Evolutionary conservation across 164 flowering plant species (phyloP), one percentile per base, ranked within the genome.

Genomic region (Kalanchoe fedtschenkoi): DNA sequence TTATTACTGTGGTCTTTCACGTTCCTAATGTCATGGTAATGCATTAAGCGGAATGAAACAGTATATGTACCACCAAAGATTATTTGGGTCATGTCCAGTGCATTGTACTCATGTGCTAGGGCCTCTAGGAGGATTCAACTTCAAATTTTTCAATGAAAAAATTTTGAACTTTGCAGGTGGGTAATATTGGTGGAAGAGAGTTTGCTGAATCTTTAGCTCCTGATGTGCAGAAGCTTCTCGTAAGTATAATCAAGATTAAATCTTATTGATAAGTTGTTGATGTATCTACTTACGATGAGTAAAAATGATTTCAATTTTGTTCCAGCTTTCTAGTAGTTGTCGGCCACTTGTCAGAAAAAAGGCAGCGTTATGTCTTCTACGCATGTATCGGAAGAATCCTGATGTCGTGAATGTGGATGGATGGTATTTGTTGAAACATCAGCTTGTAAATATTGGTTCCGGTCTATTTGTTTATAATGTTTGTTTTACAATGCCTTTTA

Each of bases 381-480:
- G 97, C 32, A 75, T 95, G 79, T 95, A 69, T 55, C 76, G 99
- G 72, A 91, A 95, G 76, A 95, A 89, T 71, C 96, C 99, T 47
- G 99, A 95, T 79, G 99, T 87, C 66, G 95, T 95, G 47, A 95
- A 87, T 72, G 83, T 91, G 46, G 99, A 95, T 83, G 97, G 99
- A 65, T 91, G 99, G 99, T 85, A 81, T 63, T 79, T 44, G 26
- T 7, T 6, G 28, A 17, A 33, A 58, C 29, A 3, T 58, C 24
- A 22, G 14, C 24, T 34, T 58, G 61, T n/a, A 16, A 51, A 58
- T 58, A 21, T 16, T 21, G 6, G 8, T 14, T 32, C 21, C 34
- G 0, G 19, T 32, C 13, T 5, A n/a, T 58, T 8, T 10, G 24
- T 58, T 34, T 58, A 58, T 34, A 17, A 58, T 34, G 5, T 73